These are phyloP conservation scores for Erigeron philadelphicus DNA, from an alignment of 140 eudicot species.

Conservation along the genomic window DNA sequence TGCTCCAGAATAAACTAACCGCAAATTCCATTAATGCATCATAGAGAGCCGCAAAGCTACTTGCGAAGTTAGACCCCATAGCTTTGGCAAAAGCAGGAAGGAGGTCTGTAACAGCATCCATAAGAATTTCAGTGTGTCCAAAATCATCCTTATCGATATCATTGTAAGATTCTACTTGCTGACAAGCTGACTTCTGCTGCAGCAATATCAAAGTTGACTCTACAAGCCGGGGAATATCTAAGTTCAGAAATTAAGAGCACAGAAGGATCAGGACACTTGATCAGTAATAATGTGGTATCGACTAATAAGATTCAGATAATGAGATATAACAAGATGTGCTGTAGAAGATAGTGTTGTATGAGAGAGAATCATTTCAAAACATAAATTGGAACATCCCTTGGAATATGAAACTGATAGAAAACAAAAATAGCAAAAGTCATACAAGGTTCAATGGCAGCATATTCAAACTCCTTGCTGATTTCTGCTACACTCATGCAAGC, in stretches of 20 bases:
- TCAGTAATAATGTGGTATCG: not conserved
- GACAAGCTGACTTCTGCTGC: slow-evolving; percentile 64
- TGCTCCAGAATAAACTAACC: slow-evolving; percentile 42
- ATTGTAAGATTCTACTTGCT: slow-evolving; percentile 54
- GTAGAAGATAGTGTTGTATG: not conserved
- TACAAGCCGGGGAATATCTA: slow-evolving; percentile 68
- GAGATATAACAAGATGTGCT: not conserved
- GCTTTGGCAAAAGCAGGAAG: slow-evolving; percentile 88
- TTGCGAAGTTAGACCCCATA: slow-evolving; percentile 78
- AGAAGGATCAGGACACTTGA: slow-evolving; percentile 1
- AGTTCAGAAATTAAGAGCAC: slow-evolving; percentile 5
- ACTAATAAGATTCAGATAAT: not conserved
- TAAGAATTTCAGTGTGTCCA: slow-evolving; percentile 71
- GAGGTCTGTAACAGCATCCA: slow-evolving; percentile 97
- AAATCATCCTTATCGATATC: slow-evolving; percentile 60
- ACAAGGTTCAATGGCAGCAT: slow-evolving; percentile 63
- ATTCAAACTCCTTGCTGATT: slow-evolving; percentile 61
- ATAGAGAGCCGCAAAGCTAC: slow-evolving; percentile 58
- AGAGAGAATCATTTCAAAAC: not conserved
- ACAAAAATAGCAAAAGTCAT: slow-evolving; percentile 9
- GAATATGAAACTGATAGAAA: slow-evolving; percentile 8
- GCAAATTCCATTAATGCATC: slow-evolving; percentile 75
- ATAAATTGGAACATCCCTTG: not conserved
- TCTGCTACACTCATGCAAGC: slow-evolving; percentile 77
- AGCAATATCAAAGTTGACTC: slow-evolving; percentile 67